phyloP scores from a whole-genome alignment of 768 basidiomycete genomes.

The Tubosaeta sp. region DNA sequence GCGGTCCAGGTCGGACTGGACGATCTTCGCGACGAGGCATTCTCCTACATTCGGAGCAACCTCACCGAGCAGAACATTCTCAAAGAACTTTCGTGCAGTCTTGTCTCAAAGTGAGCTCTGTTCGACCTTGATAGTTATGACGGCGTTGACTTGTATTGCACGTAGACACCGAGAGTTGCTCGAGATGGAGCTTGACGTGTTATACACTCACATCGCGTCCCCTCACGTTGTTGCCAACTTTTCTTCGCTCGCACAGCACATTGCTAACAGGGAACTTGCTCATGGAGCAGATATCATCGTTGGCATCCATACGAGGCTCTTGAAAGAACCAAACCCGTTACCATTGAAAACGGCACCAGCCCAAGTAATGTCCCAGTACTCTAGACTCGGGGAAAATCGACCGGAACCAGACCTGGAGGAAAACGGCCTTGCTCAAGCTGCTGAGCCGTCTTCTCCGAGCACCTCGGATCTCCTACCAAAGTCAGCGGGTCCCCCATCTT shows the following conservation, averaged over 20 bases:
- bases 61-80: conserved; percentile 23
- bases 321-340: conserved; percentile 6
- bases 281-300: conserved; percentile 21
- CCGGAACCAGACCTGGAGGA: background rate
- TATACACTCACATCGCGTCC: conserved; percentile 17
- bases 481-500: background rate
- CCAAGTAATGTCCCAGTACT: background rate
- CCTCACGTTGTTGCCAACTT: conserved; percentile 10
- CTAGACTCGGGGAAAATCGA: background rate
- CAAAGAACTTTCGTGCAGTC: conserved; percentile 17
- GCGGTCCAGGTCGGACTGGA: conserved; percentile 18
- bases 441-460: background rate
- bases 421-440: background rate
- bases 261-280: conserved; percentile 16
- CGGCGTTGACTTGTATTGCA: background rate
- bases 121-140: background rate
- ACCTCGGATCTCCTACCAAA: too few relatives aligned
- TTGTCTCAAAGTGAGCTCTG: conserved; percentile 15
- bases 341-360: background rate
- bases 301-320: conserved; percentile 15
- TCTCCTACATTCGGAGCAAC: conserved; percentile 10
- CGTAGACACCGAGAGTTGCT: conserved; percentile 12
- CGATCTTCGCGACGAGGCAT: conserved; percentile 13
- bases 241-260: conserved; percentile 10
- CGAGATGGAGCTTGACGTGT: conserved; percentile 19